Conservation (phyloP, 2,329 filamentous ascomycete species). For the Claviceps purpurea region DNA sequence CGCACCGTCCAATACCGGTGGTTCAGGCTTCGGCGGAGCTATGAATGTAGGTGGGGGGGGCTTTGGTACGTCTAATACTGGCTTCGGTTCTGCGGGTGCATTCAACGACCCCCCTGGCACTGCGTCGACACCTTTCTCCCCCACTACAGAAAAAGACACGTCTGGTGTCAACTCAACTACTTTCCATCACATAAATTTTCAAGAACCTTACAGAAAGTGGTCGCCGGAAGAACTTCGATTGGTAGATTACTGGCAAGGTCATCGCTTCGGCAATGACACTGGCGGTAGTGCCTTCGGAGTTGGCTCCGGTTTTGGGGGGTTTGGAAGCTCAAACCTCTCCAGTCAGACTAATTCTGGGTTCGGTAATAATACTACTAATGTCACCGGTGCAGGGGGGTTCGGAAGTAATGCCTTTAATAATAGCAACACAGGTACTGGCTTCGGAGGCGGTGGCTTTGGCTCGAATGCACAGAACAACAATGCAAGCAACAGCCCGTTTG, state of each 20-base stretch:
- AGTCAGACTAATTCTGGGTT: constrained; percentile 28
- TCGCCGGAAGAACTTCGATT: constrained; percentile 75
- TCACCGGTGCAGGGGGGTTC: constrained; percentile 24
- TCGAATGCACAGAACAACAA: constrained; percentile 12
- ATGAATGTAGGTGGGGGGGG: constrained; percentile 15
- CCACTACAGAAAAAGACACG: constrained; percentile 54
- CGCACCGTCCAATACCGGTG: constrained; percentile 23
- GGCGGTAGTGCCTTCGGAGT: constrained; percentile 78
- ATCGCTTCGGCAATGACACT: constrained; percentile 68
- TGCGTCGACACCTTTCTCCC: constrained; percentile 51
- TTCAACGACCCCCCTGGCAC: constrained; percentile 55
- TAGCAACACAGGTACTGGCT: constrained; percentile 14
- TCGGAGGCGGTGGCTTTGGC: constrained; percentile 29
- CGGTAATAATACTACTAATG: constrained; percentile 25
- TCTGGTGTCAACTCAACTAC: constrained; percentile 33
- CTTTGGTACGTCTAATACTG: constrained; percentile 30
- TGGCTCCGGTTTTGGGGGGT: constrained; percentile 36
- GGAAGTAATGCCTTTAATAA: constrained; percentile 19
- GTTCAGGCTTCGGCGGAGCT: constrained; percentile 33
- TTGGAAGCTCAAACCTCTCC: constrained; percentile 25
- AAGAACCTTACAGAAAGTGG: constrained; percentile 73
- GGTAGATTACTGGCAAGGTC: constrained; percentile 78
- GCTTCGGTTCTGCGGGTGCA: constrained; percentile 24
- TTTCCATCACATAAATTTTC: constrained; percentile 72
- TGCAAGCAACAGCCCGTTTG: constrained; percentile 27